Percentiles rank a stretch among this genome's conserved stretches.
phyloP scores from a whole-genome alignment of 768 basidiomycete species.

The Terana coerulea region DNA sequence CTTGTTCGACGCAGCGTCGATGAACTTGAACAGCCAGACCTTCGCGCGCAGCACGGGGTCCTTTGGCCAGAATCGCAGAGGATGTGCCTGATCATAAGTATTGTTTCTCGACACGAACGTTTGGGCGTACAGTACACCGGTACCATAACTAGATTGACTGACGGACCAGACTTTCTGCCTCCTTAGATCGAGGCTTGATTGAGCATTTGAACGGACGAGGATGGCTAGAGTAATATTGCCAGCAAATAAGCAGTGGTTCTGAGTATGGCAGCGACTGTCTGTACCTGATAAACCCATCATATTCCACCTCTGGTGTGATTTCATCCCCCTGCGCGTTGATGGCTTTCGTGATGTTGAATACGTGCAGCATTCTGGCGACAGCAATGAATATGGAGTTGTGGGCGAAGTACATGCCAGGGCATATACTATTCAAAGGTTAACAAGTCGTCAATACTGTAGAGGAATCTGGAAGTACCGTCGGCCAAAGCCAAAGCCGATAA shows the following conservation, averaged over 20 bases:
- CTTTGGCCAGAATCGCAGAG: conserved; percentile 52
- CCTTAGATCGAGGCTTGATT: conserved; percentile 18
- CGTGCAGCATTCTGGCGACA: conserved; percentile 21
- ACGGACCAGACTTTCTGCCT: conserved; percentile 10
- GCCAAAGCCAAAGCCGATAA: conserved; percentile 21
- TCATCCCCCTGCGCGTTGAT: conserved; percentile 18
- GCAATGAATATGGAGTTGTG: conserved; percentile 25
- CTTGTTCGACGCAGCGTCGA: conserved; percentile 48
- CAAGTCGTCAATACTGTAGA: no score
- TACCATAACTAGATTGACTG: background rate
- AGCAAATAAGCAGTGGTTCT: background rate
- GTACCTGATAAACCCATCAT: conserved; percentile 21
- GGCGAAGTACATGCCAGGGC: conserved; percentile 27
- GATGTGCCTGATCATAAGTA: no score
- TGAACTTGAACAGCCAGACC: conserved; percentile 61
- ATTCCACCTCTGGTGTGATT: conserved; percentile 22
- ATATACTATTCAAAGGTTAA: conserved; percentile 25
- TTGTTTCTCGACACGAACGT: no score
- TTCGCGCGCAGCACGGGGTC: conserved; percentile 55
- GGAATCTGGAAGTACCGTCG: conserved; percentile 18
- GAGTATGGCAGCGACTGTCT: background rate
- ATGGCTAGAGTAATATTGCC: background rate
- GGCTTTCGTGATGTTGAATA: conserved; percentile 22
- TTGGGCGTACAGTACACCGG: background rate
- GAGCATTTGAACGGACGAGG: conserved; percentile 11